Evolutionary conservation across 345 rosid genomes (phyloP).

Genomic region (Stellera chamaejasme): DNA sequence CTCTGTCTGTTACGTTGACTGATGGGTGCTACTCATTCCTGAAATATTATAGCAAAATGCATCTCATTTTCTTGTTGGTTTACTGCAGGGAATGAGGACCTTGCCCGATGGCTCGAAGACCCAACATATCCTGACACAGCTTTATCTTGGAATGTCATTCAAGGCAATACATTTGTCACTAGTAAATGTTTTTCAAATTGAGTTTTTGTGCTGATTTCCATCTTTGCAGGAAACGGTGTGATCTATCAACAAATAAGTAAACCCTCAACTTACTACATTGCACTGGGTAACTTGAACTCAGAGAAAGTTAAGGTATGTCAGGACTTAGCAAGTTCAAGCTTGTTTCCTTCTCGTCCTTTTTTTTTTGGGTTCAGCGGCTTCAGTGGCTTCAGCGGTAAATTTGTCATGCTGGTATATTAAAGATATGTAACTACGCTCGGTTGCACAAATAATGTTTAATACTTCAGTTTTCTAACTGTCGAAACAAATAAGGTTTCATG

Average conservation of each 20-base stretch:
- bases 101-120: constrained; percentile 73
- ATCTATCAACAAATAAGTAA: constrained; percentile 49
- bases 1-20: no score
- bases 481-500: no score
- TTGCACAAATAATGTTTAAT: no score
- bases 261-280: constrained; percentile 73
- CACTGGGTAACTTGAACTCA: constrained; percentile 71
- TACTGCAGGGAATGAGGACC: constrained; percentile 71
- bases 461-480: no score
- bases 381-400: neutral
- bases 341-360: neutral
- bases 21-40: neutral
- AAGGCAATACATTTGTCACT: constrained; percentile 35
- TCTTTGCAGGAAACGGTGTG: constrained; percentile 50
- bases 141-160: constrained; percentile 70
- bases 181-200: constrained; percentile 8
- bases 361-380: neutral
- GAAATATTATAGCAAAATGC: no score
- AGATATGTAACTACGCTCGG: neutral
- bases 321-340: neutral
- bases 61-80: constrained; percentile 17
- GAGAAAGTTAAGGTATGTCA: constrained; percentile 61
- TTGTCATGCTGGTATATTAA: neutral
- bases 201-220: constrained; percentile 9
- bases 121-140: constrained; percentile 82